Conservation (phyloP, 352 stramenopile species). For the Ophiocytium majus region DNA sequence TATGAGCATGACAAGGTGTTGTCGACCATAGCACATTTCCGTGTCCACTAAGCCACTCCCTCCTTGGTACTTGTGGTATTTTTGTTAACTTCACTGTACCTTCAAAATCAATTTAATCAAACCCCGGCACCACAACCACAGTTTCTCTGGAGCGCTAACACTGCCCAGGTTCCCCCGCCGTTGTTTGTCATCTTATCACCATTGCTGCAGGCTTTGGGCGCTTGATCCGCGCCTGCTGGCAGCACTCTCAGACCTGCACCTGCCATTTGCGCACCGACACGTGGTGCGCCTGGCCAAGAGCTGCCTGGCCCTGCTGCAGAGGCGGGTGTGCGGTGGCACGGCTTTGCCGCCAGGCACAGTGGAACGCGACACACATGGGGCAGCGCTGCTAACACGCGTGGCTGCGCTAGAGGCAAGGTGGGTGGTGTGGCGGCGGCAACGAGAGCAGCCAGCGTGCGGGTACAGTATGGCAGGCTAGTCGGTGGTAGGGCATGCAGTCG, state of each 20-base stretch:
- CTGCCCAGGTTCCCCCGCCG: no score
- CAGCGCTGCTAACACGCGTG: not conserved
- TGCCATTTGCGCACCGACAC: not conserved
- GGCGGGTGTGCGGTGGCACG: not conserved
- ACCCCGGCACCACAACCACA: no score
- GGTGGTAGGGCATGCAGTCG: not conserved
- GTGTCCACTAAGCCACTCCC: no score
- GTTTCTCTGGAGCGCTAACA: no score
- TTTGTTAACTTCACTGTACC: no score
- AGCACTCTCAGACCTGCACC: not conserved
- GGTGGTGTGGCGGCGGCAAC: no score
- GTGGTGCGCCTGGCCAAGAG: not conserved
- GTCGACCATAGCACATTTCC: no score
- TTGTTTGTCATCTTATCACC: no score
- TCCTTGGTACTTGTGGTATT: no score
- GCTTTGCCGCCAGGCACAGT: not conserved
- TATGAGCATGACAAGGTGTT: no score
- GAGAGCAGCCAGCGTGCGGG: no score
- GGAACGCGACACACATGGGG: not conserved
- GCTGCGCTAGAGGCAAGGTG: not conserved
- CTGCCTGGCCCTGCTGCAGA: not conserved
- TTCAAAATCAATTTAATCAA: no score
- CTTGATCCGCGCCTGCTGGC: not conserved
- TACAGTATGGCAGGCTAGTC: not conserved
- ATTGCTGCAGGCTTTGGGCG: not conserved